Percentiles rank a stretch among this genome's conserved stretches.
phyloP scores from a whole-genome alignment of 2,329 filamentous ascomycete genomes.

The Aspergillus melleus region DNA sequence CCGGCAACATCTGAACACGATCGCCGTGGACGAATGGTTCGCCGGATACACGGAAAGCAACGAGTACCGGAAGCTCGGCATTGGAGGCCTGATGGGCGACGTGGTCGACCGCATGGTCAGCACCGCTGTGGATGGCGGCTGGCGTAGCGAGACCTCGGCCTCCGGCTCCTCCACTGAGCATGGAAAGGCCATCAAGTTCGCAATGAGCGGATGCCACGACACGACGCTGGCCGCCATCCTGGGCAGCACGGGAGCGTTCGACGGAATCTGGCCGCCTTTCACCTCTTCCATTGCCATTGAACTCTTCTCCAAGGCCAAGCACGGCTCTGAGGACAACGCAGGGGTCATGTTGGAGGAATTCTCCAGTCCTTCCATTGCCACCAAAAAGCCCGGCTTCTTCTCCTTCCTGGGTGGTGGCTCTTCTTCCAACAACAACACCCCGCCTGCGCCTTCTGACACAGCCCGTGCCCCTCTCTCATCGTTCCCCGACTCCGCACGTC shows the following conservation, averaged over 20 bases:
- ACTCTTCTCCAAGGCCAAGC: conserved; percentile 62
- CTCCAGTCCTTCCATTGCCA: conserved; percentile 22
- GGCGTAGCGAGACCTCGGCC: conserved; percentile 52
- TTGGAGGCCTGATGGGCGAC: conserved; percentile 82
- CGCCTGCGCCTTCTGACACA: conserved; percentile 26
- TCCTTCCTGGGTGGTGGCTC: conserved; percentile 30
- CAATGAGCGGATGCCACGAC: conserved; percentile 85
- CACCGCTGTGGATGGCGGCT: conserved; percentile 59
- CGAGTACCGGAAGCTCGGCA: conserved; percentile 88
- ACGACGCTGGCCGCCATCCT: conserved; percentile 84
- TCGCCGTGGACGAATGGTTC: conserved; percentile 92
- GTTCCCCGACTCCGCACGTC: conserved; percentile 28
- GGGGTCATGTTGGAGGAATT: conserved; percentile 27
- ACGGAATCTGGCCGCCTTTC: conserved; percentile 83
- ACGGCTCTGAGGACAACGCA: conserved; percentile 7
- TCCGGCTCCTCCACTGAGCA: conserved; percentile 45
- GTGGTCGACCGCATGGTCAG: conserved; percentile 72
- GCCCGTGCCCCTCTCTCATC: conserved; percentile 35
- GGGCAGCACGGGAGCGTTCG: conserved; percentile 75
- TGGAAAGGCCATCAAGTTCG: conserved; percentile 63
- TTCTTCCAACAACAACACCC: conserved; percentile 12
- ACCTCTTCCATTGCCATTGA: conserved; percentile 91
- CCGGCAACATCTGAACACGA: conserved; percentile 66
- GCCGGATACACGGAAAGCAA: conserved; percentile 77
- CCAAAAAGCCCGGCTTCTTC: conserved; percentile 32